These are phyloP conservation scores for Triadica sebifera DNA, from an alignment of 345 rosid genomes.

Conservation along the genomic window DNA sequence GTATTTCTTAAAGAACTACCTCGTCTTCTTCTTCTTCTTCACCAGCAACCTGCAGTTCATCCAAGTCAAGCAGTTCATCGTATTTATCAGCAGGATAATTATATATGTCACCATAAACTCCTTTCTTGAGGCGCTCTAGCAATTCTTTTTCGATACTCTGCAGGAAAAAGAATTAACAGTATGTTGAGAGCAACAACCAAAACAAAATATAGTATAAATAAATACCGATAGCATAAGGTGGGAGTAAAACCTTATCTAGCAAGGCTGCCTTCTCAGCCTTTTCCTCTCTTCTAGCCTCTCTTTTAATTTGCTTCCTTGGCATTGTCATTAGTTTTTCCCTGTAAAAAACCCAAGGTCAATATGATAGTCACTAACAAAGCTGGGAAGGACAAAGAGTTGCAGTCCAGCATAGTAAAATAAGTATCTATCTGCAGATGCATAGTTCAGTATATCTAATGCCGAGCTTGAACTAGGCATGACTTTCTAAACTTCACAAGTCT, in stretches of 20 bases:
- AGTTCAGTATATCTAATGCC: background rate
- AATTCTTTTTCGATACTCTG: conserved; percentile 88
- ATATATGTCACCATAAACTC: conserved; percentile 67
- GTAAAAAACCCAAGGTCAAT: background rate
- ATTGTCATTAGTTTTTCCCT: conserved; percentile 70
- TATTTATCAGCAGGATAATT: conserved; percentile 52
- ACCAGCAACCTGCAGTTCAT: conserved; percentile 26
- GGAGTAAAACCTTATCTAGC: conserved; percentile 64
- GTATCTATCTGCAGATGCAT: background rate
- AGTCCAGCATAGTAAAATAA: background rate
- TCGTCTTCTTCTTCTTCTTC: conserved; percentile 55
- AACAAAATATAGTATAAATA: background rate
- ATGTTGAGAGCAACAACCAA: conserved; percentile 10
- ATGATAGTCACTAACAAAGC: background rate
- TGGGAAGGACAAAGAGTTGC: background rate
- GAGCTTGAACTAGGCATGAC: background rate
- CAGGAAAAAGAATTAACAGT: conserved; percentile 5
- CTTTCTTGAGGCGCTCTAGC: conserved; percentile 68
- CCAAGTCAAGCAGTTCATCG: conserved; percentile 51
- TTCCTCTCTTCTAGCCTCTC: conserved; percentile 80
- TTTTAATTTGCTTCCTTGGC: conserved; percentile 64
- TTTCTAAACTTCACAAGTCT: background rate
- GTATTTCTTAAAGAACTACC: conserved; percentile 31
- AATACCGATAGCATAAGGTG: background rate
- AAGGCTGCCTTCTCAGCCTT: conserved; percentile 82